Conservation (phyloP, 2,329 filamentous ascomycete species). For the Geosmithia putterillii region DNA sequence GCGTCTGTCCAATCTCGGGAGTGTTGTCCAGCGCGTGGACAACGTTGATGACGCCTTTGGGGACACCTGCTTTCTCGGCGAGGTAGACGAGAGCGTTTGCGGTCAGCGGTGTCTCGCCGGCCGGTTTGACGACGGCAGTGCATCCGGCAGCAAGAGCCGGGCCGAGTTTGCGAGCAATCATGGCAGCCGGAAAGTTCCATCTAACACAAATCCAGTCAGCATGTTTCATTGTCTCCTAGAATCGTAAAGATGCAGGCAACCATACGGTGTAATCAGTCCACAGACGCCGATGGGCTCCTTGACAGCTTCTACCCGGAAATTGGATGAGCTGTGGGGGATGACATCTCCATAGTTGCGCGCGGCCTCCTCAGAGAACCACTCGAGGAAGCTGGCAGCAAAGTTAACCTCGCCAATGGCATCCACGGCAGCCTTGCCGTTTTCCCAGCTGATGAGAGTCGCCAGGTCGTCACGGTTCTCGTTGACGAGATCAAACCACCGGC, state of each 20-base stretch:
- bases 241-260: no score
- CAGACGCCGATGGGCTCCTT: conserved; percentile 9
- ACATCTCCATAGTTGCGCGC: conserved; percentile 44
- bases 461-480: conserved; percentile 51
- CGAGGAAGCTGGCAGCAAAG: conserved; percentile 43
- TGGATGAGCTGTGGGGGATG: conserved; percentile 37
- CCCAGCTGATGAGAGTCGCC: conserved; percentile 54
- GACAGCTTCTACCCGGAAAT: conserved; percentile 28
- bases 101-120: conserved; percentile 78
- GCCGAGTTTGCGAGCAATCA: conserved; percentile 18
- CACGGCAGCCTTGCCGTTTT: conserved; percentile 54
- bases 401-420: conserved; percentile 42
- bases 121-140: conserved; percentile 71
- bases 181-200: conserved; percentile 41
- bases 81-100: conserved; percentile 72
- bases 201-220: no score
- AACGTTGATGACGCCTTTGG: conserved; percentile 74
- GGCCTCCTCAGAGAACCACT: conserved; percentile 50
- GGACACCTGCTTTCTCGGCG: conserved; percentile 67
- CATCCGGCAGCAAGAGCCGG: conserved; percentile 54
- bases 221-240: no score
- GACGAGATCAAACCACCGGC: conserved; percentile 51
- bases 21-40: conserved; percentile 64
- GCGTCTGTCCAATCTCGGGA: conserved; percentile 54
- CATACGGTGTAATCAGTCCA: conserved; percentile 7